Evolutionary conservation across 805 yeast genomes (phyloP).

Genomic region (Teunomyces funiuensis): DNA sequence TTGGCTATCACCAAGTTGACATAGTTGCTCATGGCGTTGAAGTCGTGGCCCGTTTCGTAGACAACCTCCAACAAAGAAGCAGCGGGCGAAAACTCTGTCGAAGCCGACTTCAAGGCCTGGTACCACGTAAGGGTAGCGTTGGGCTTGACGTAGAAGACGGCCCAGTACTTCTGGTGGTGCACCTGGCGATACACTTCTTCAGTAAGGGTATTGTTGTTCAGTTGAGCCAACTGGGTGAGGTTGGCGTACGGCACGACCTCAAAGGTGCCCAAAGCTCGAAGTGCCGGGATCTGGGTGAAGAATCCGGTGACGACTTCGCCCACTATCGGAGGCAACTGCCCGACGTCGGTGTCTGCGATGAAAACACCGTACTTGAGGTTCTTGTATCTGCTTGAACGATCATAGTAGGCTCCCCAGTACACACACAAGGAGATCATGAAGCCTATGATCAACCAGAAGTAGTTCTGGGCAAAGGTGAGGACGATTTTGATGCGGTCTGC

Average conservation of each 20-base stretch:
- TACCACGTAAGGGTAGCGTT: constrained; percentile 28
- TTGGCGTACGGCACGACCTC: constrained; percentile 21
- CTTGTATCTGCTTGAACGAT: constrained; percentile 19
- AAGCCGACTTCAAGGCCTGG: constrained; percentile 16
- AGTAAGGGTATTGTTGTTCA: constrained; percentile 21
- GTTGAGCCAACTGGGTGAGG: constrained; percentile 17
- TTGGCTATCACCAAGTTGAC: constrained; percentile 17
- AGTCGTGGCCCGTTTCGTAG: constrained; percentile 35
- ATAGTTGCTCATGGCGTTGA: constrained; percentile 27
- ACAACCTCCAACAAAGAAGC: constrained; percentile 22
- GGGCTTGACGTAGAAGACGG: constrained; percentile 27
- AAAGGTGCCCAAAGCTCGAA: constrained; percentile 23
- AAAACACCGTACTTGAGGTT: constrained; percentile 26
- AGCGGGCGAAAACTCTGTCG: constrained; percentile 18
- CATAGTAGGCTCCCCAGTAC: constrained; percentile 35
- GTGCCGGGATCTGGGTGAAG: constrained; percentile 21
- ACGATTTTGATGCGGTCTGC: constrained; percentile 22
- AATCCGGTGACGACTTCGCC: constrained; percentile 20
- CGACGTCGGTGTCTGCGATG: constrained; percentile 24
- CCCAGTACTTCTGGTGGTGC: constrained; percentile 32
- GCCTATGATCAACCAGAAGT: constrained; percentile 20
- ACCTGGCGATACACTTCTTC: constrained; percentile 29
- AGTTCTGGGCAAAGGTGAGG: constrained; percentile 23
- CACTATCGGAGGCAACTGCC: constrained; percentile 22
- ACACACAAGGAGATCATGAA: constrained; percentile 25